A percentile compares a stretch with the other conserved stretches of the same genome.
These are phyloP conservation scores for Physcomitrium patens DNA, from an alignment of 225 moss, liverwort and hornwort genomes.

Conservation along the genomic window DNA sequence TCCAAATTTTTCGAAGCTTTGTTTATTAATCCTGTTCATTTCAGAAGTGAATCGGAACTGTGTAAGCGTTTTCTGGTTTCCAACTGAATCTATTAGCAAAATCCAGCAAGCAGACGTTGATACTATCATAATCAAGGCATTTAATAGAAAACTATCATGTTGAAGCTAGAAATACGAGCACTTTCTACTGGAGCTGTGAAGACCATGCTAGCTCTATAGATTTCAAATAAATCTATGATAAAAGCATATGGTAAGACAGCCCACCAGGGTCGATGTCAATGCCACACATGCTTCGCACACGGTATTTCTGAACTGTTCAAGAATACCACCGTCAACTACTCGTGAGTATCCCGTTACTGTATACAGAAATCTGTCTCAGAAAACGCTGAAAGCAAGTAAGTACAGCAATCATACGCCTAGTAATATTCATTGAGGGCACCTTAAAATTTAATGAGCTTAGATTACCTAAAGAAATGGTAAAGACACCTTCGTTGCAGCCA, in stretches of 20 bases:
- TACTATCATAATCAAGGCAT: neutral
- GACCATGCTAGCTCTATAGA: neutral
- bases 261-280: conserved; percentile 85
- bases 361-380: neutral
- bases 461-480: conserved; percentile 83
- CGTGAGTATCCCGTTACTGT: conserved; percentile 12
- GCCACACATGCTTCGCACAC: conserved; percentile 80
- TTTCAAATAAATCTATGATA: neutral
- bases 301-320: conserved; percentile 79
- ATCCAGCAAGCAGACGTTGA: neutral
- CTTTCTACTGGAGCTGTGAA: neutral
- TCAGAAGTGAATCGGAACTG: neutral
- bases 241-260: conserved; percentile 22
- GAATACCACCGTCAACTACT: conserved; percentile 24
- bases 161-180: neutral
- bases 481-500: conserved; percentile 89
- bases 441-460: neutral
- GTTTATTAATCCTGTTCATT: conserved; percentile 54
- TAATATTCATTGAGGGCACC: neutral
- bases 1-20: conserved; percentile 66
- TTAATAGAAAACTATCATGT: neutral
- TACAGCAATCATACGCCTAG: neutral
- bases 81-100: neutral
- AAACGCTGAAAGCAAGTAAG: conserved; percentile 20
- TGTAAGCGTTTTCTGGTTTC: conserved; percentile 12